A percentile compares a stretch with the other conserved stretches of the same genome.
phyloP scores from a whole-genome alignment of 140 eudicot species.

The Cichorium intybus region DNA sequence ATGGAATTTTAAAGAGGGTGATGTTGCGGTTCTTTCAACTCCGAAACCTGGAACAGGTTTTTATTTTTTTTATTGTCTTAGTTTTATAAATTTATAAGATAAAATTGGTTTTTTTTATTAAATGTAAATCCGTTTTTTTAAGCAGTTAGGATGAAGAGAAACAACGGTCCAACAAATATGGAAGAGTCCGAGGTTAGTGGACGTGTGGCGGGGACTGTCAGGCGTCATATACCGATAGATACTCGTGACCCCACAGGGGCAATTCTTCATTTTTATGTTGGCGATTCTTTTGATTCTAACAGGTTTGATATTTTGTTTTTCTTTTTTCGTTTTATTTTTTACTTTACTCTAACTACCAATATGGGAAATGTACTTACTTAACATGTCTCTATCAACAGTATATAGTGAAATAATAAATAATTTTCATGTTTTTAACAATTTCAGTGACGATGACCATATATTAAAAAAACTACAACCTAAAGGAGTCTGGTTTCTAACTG shows the following conservation, averaged over 20 bases:
- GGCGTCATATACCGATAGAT: slow-evolving; percentile 85
- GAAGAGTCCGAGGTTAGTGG: slow-evolving; percentile 76
- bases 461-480: slow-evolving; percentile 67
- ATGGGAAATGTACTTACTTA: too few relatives aligned
- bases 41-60: slow-evolving; percentile 86
- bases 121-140: not conserved
- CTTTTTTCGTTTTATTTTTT: not conserved
- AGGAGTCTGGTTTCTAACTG: slow-evolving; percentile 77
- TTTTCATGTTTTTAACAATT: slow-evolving; percentile 4
- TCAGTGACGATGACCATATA: slow-evolving; percentile 77
- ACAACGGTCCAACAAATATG: slow-evolving; percentile 26
- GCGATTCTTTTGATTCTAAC: slow-evolving; percentile 74
- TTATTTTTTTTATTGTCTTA: not conserved
- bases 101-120: not conserved
- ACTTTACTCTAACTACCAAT: too few relatives aligned
- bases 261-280: slow-evolving; percentile 86
- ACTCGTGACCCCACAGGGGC: slow-evolving; percentile 85
- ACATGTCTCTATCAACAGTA: too few relatives aligned
- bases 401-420: not conserved
- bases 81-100: too few relatives aligned
- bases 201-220: slow-evolving; percentile 92
- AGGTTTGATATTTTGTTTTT: slow-evolving; percentile 35
- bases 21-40: slow-evolving; percentile 91
- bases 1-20: slow-evolving; percentile 95
- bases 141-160: slow-evolving; percentile 69